Evolutionary conservation across 73 alveolate genomes (phyloP).

Genomic region (Tetrahymena thermophila): DNA sequence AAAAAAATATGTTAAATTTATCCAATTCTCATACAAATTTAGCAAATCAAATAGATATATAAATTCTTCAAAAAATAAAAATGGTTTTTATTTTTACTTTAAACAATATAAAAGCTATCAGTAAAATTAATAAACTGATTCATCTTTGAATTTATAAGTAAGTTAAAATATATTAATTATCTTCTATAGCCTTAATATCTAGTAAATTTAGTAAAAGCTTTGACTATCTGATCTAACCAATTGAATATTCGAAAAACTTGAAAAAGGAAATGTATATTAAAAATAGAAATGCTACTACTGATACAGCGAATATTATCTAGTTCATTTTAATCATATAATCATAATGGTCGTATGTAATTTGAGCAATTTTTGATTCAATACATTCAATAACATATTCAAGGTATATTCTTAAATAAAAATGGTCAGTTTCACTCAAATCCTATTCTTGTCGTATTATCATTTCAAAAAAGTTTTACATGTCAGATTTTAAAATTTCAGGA

Average conservation of each 20-base stretch:
- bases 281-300: background rate
- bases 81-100: no score
- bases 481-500: background rate
- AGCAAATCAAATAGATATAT: no score
- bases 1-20: no score
- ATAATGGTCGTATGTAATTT: no score
- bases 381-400: background rate
- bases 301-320: no score
- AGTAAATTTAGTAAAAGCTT: background rate
- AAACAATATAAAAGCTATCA: no score
- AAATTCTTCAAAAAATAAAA: no score
- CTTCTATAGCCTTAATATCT: background rate
- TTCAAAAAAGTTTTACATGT: background rate
- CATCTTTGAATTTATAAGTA: background rate
- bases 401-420: background rate
- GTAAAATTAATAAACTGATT: background rate
- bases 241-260: background rate
- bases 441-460: background rate
- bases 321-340: no score
- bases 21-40: no score
- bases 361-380: no score
- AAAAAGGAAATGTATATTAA: background rate
- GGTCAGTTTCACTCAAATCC: background rate
- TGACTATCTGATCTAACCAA: background rate
- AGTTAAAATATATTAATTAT: background rate